Base-by-base conservation (phyloP, 352 stramenopile species). In the Nothophytophthora sp. region DNA sequence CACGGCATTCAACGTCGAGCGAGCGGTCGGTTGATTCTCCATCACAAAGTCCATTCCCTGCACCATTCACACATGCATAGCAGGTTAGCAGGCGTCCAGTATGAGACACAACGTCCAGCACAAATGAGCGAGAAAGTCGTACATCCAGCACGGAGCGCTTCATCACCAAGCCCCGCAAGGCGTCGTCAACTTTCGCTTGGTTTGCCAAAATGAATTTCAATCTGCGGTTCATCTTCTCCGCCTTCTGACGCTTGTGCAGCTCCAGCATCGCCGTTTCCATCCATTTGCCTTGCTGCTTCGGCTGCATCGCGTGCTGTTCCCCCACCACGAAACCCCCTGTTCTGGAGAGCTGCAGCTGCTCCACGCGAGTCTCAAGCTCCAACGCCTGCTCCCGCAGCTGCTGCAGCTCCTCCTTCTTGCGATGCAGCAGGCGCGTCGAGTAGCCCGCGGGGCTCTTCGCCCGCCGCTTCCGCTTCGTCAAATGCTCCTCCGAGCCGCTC, bases 351-450 rank as follows among this genome's bases (percentile, higher is more conserved):
- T 43, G 56, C 2, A 70, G 27, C 19, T 57, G 20, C 30, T 39
- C 41, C 30, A 70, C 19, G 24, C 60, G 42, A 4, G 48, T 19
- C 29, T 70, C 61, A 0, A 70, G 46, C 4, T 28, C 33, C 38
- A 46, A 8, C 19, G 50, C 50, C 35, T 67, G 23, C 13, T 60
- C 41, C 1, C 55, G 27, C 15, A 70, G 29, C 15, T 60, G 35
- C 28, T 57, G 44, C 49, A 70, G 63, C 50, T 70, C 56, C 15
- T 45, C 61, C 41, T 65, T 64, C 30, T 70, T 70, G 3, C 61
- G 61, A 16, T 63, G 61, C 50, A 66, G n/a, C 7, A 70, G 25
- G 5, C 15, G 29, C 15, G 61, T 70, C 20, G 61, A 70, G 35
- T 63, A 67, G 4, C 55, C 56, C 33, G 56, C 55, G 0, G 55